Base-by-base conservation (phyloP, 495 filamentous ascomycete species). In the Cladorrhinum samala region DNA sequence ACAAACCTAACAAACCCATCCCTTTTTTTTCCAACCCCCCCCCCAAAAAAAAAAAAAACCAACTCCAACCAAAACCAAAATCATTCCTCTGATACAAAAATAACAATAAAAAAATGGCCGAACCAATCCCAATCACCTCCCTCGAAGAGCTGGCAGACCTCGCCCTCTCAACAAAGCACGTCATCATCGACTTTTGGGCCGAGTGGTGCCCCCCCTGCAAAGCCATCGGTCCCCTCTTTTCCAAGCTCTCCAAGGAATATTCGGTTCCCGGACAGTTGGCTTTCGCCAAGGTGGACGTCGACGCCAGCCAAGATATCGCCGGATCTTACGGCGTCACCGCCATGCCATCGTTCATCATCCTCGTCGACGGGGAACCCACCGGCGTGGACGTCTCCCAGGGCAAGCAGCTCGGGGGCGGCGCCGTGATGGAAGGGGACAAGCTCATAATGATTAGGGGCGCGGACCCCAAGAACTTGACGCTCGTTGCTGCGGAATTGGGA, bases 271-370 rank as follows among this genome's bases (percentile, higher is more conserved):
- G 64, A 8, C 58, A 66, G 24, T 67, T 83, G n/a, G 75, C 70
- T 24, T 85, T 85, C 55, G 75, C 69, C 39, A 83, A 84, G 61
- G 76, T 82, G 53, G 71, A 85, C 68, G 77, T 83, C 20, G 82
- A 84, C 57, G 54, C 55, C 25, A 70, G 70, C 39, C 65, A 72
- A 55, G 78, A 78, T 17, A 58, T 78, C 27, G 74, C 80, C 7
- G 33, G 64, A 17, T 55, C 62, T 38, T 77, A 76, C 55, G 66
- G 67, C 40, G 64, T 84, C 24, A 60, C 63, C 50, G 83, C 83
- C 25, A 83, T 89, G 78, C 91, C 91, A 0, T 89, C 88, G 38
- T 94, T 96, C 73, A 71, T 95, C 49, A 81, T 94, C 60, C 87
- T 96, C 73, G 84, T 89, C 65, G 80, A 85, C 50, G 81, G 84